phyloP scores from a whole-genome alignment of 257 asterid genomes.

The Solanum appendiculatum region DNA sequence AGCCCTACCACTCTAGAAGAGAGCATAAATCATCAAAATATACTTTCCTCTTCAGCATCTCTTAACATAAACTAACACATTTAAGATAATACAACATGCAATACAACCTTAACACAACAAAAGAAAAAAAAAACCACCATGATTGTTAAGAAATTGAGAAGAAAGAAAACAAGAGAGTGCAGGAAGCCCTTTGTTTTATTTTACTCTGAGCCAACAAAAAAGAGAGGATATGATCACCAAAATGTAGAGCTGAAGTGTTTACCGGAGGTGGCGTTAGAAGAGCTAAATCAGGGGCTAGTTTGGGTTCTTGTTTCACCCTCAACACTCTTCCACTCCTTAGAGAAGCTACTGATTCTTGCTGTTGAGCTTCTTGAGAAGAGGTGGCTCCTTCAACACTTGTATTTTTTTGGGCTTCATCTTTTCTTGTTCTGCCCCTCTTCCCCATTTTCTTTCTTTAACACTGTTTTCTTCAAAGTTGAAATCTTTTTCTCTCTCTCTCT shows the following conservation, averaged over 20 bases:
- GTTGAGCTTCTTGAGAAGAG: background rate
- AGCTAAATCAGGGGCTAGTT: background rate
- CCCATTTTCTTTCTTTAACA: background rate
- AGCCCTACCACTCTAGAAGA: background rate
- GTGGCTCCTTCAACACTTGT: background rate
- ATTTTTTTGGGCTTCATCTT: background rate
- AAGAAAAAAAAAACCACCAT: background rate
- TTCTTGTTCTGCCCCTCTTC: background rate
- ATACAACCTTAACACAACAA: background rate
- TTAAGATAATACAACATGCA: background rate
- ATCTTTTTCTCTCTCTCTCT: background rate
- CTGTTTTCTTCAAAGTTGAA: background rate
- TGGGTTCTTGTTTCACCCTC: background rate
- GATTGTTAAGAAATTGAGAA: no score
- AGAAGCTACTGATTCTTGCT: background rate
- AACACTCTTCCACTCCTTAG: background rate
- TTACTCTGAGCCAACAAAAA: background rate
- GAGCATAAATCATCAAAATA: background rate
- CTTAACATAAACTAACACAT: background rate
- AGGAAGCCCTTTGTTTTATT: background rate
- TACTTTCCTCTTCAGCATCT: background rate
- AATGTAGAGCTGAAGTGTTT: background rate
- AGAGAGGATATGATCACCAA: background rate
- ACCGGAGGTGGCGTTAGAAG: background rate
- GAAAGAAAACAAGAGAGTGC: background rate